Base-by-base conservation (phyloP, 2,329 filamentous ascomycete genomes). In the Lasiodiplodia sp. region DNA sequence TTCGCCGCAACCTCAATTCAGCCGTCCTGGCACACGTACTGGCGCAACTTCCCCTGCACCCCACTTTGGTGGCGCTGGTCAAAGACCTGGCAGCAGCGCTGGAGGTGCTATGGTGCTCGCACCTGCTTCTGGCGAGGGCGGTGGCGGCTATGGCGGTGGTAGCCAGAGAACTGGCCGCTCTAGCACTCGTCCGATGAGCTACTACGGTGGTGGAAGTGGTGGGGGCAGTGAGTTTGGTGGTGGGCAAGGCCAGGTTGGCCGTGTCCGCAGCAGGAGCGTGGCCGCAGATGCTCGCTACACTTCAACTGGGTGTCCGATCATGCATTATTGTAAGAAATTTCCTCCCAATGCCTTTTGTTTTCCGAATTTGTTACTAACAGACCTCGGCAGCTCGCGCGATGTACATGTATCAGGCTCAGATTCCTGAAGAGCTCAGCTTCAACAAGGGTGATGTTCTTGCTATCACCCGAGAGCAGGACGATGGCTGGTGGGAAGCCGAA, bases 401-500 rank as follows among this genome's bases (percentile, higher is more conserved):
- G 84, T 99, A 98, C 80, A 89, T 93, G 83, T 99, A 99, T 79
- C 89, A 92, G 76, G 94, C 96, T 2, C 95, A 94, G 25, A 99
- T 99, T 69, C 93, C 95, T 0, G 96, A 98, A 78, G 96, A 99
- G 81, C 84, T 99, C 23, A 91, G 92, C 16, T 99, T 99, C 79
- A 86, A 86, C 57, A 99, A 99, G 83, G 94, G 94, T 58, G 96
- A 99, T 77, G 89, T 95, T 69, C 85, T 99, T 16, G 93, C 95
- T 2, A 90, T 99, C 16, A 84, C 97, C 57, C 87, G 94, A 70
- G 89, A 97, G 75, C 96, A 99, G 81, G 96, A 99, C 78, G 96
- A 99, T 77, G 96, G 96, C 23, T 99, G 96, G 96, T 99, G 96
- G 96, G 96, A 99, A 82, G 96, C 96, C 14, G 95, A 97, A 79